Evolutionary conservation across 140 eudicot species (phyloP).

Genomic region (Bidens hawaiensis): DNA sequence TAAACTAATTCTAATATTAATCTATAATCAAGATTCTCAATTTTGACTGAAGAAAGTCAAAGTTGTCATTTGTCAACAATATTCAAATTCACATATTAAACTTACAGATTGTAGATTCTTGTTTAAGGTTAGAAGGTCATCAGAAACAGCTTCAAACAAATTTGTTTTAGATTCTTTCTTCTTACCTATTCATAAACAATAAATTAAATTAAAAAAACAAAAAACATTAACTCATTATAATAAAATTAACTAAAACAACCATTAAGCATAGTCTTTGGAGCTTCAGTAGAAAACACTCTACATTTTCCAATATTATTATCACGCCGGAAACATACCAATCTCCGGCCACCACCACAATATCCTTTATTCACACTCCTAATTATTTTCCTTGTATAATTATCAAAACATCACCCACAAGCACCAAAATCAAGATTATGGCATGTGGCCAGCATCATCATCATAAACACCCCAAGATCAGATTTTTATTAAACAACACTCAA

Average conservation of each 20-base stretch:
- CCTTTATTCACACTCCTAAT: constrained; percentile 30
- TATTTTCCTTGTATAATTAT: constrained; percentile 36
- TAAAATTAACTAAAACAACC: constrained; percentile 38
- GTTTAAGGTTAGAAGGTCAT: constrained; percentile 62
- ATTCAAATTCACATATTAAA: not conserved
- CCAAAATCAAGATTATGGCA: constrained; percentile 58
- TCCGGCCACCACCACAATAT: constrained; percentile 24
- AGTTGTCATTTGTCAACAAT: not conserved
- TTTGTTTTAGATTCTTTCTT: constrained; percentile 38
- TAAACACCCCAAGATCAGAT: constrained; percentile 15
- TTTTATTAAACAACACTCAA: constrained; percentile 21
- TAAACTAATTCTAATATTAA: not conserved
- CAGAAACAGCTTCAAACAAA: constrained; percentile 80
- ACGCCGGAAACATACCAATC: constrained; percentile 37
- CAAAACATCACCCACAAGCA: constrained; percentile 77
- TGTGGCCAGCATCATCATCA: constrained; percentile 73
- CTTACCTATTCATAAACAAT: constrained; percentile 27
- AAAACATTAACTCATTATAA: not conserved
- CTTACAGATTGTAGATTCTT: constrained; percentile 81
- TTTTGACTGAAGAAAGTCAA: constrained; percentile 5
- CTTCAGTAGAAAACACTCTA: constrained; percentile 51
- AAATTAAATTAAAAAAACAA: not conserved
- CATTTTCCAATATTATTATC: constrained; percentile 34
- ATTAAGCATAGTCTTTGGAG: constrained; percentile 61
- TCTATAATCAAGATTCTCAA: constrained; percentile 1